These are phyloP conservation scores for Lactifluus echinatus DNA, from an alignment of 768 basidiomycete species.

Conservation along the genomic window DNA sequence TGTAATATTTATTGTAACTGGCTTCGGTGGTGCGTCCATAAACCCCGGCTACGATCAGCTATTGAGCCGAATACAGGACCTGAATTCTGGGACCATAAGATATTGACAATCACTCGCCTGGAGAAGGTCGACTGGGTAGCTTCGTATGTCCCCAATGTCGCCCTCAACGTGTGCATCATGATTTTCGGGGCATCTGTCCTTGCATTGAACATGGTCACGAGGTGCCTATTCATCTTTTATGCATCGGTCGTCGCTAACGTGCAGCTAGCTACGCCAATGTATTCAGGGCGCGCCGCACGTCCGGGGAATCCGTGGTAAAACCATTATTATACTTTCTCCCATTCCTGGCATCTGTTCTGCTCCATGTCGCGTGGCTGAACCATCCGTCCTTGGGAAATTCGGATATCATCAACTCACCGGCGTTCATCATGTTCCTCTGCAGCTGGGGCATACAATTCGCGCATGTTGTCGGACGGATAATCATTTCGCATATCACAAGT, in stretches of 20 bases:
- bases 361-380: constrained; percentile 78
- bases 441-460: constrained; percentile 92
- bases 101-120: constrained; percentile 51
- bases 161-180: constrained; percentile 86
- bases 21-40: constrained; percentile 49
- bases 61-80: constrained; percentile 42
- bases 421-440: constrained; percentile 81
- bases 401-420: constrained; percentile 62
- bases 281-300: constrained; percentile 42
- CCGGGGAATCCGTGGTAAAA: constrained; percentile 33
- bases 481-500: constrained; percentile 85
- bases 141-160: constrained; percentile 50
- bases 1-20: constrained; percentile 67
- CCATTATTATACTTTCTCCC: constrained; percentile 77
- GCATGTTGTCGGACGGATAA: constrained; percentile 87
- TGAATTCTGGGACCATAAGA: constrained; percentile 67
- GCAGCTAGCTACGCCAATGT: constrained; percentile 72
- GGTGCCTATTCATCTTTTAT: constrained; percentile 31
- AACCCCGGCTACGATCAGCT: neutral
- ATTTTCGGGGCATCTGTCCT: constrained; percentile 62
- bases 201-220: constrained; percentile 70
- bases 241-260: neutral
- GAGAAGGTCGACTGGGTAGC: constrained; percentile 42
- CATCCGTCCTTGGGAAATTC: constrained; percentile 53
- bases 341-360: constrained; percentile 57